These are phyloP conservation scores for Sarocladium kiliense DNA, from an alignment of 2,329 filamentous ascomycete genomes.

Conservation along the genomic window DNA sequence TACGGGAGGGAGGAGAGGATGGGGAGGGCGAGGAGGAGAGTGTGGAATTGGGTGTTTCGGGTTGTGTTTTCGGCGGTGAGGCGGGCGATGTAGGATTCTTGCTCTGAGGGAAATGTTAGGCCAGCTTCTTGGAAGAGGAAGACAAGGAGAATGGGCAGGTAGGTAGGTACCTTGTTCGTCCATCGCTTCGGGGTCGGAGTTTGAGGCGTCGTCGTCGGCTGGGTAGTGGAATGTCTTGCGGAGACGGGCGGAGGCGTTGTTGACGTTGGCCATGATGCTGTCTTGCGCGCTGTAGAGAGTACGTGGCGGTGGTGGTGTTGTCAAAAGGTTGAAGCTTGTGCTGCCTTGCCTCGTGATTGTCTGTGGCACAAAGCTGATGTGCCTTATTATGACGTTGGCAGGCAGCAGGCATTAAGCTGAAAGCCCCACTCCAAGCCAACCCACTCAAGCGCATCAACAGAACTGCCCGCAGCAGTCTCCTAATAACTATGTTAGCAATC, in stretches of 20 bases:
- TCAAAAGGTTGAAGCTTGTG: too few species aligned
- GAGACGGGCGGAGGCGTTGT: slow-evolving; percentile 49
- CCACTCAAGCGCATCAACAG: too few species aligned
- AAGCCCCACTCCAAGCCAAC: too few species aligned
- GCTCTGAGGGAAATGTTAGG: slow-evolving; percentile 41
- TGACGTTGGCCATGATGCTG: slow-evolving; percentile 23
- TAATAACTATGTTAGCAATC: too few species aligned
- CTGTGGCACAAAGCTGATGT: too few species aligned
- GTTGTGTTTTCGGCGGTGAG: slow-evolving; percentile 51
- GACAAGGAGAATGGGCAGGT: not conserved
- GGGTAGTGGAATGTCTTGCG: slow-evolving; percentile 77
- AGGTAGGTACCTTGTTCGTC: slow-evolving; percentile 64
- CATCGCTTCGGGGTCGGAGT: slow-evolving; percentile 53
- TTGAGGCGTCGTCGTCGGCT: slow-evolving; percentile 45
- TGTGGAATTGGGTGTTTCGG: slow-evolving; percentile 53
- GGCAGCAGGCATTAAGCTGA: too few species aligned
- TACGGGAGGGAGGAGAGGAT: slow-evolving; percentile 51
- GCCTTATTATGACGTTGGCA: too few species aligned
- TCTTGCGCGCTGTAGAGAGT: too few species aligned
- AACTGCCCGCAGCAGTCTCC: too few species aligned
- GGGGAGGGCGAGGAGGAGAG: slow-evolving; percentile 56
- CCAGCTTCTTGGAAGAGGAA: slow-evolving; percentile 1
- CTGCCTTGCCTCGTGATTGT: too few species aligned
- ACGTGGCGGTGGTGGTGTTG: too few species aligned
- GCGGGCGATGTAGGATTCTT: slow-evolving; percentile 56